Percentiles rank a stretch among this genome's conserved stretches.
Conservation (phyloP, 23 red algal species). For the Gracilariopsis chorda region DNA sequence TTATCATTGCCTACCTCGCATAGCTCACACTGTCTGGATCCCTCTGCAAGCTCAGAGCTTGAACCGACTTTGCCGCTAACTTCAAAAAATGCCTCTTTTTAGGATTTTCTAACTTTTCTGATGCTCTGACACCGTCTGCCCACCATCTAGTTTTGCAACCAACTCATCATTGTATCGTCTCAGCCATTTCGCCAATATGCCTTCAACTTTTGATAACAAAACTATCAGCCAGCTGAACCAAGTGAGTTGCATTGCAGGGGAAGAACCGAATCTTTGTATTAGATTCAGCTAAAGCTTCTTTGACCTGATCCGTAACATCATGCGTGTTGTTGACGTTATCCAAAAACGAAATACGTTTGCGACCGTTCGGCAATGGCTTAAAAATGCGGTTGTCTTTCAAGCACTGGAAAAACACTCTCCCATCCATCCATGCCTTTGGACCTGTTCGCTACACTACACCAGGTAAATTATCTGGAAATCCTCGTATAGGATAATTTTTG, state of each 20-base stretch:
- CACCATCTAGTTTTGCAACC: too few species aligned
- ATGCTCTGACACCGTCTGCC: too few species aligned
- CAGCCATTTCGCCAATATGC: background rate
- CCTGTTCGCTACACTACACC: background rate
- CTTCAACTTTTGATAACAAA: background rate
- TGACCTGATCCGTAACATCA: too few species aligned
- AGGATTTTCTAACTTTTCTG: too few species aligned
- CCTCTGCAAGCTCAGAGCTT: too few species aligned
- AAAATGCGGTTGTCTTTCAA: background rate
- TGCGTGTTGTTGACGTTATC: background rate
- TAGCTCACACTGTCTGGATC: too few species aligned
- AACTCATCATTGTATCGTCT: background rate
- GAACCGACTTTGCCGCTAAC: too few species aligned
- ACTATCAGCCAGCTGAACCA: background rate
- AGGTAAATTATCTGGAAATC: background rate
- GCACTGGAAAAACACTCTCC: background rate
- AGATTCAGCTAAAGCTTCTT: too few species aligned
- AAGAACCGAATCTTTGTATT: background rate
- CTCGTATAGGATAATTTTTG: background rate
- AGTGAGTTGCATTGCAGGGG: too few species aligned
- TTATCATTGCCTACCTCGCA: too few species aligned
- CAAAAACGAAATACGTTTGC: background rate
- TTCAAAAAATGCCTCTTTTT: too few species aligned
- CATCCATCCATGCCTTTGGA: too few species aligned
- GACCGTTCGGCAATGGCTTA: background rate